These are phyloP conservation scores for Aquanectria penicillioides DNA, from an alignment of 2,329 filamentous ascomycete genomes.

Conservation along the genomic window DNA sequence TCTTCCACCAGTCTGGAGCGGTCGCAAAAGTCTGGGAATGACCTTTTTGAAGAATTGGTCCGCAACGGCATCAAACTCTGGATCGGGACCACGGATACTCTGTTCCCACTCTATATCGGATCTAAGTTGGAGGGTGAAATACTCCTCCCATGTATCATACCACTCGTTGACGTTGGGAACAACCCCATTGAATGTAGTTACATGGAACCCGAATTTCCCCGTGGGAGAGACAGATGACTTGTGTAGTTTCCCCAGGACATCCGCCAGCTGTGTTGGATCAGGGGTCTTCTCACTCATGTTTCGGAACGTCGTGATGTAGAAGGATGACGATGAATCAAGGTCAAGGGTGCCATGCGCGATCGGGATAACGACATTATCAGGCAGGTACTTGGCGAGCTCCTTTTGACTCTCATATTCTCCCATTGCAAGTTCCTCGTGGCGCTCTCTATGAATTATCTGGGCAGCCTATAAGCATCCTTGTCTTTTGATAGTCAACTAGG, in stretches of 20 bases:
- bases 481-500: not conserved
- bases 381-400: not conserved
- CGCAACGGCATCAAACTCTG: constrained; percentile 33
- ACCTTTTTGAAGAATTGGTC: constrained; percentile 38
- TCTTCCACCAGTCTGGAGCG: constrained; percentile 43
- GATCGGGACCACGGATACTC: constrained; percentile 18
- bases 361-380: constrained; percentile 10
- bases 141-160: constrained; percentile 44
- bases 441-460: not conserved
- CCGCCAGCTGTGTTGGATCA: not conserved
- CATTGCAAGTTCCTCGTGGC: not conserved
- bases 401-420: not conserved
- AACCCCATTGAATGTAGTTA: constrained; percentile 44
- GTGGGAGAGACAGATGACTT: constrained; percentile 40
- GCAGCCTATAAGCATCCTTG: not conserved
- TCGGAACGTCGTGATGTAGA: constrained; percentile 17
- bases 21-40: constrained; percentile 43
- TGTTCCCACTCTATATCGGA: constrained; percentile 18
- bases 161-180: constrained; percentile 26
- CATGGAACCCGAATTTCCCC: constrained; percentile 48
- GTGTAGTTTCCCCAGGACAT: constrained; percentile 34
- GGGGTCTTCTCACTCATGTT: constrained; percentile 13
- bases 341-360: not conserved
- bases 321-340: constrained; percentile 1
- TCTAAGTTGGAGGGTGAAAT: constrained; percentile 37